Base-by-base conservation (phyloP, 805 yeast genomes). In the Yueomyces sinensis region DNA sequence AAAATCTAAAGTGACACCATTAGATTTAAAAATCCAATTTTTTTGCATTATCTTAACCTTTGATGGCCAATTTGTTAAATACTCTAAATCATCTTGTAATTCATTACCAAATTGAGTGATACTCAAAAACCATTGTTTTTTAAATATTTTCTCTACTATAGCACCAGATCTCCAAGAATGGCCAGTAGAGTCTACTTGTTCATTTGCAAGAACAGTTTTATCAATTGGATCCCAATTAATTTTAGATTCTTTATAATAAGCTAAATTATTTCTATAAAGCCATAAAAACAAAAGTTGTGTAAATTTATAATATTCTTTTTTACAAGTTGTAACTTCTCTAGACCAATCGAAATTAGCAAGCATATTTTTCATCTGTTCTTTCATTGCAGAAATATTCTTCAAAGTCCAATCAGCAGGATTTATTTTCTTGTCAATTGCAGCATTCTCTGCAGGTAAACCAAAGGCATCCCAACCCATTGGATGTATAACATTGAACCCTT, bases 381-480 rank as follows among this genome's bases (percentile, higher is more conserved):
- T 82, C 98, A 91, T 91, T 46, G 76, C 81, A 1, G 56, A 59
- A n/a, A 91, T 84, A 52, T 91, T 91, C 13, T 62, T 49, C 29
- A 61, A 65, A 0, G 98, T 91, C 98, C 98, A 91, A 1, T 56
- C 67, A 0, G 73, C 70, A 0, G 98, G 96, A 41, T 73, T 74
- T 11, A 83, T 66, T 1, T 74, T 74, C 41, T 94, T 61, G 54
- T 87, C 95, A 22, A 84, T 76, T 0, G 98, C 98, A 0, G 98
- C 98, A 55, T 91, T 91, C 54, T 91, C 98, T 1, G 98, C 98
- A 0, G 98, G 98, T 19, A 91, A 63, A 1, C 98, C 98, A 65
- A 91, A 91, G 0, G 97, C 94, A 63, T 91, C 98, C 96, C 96
- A 91, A 0, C 98, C 98, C 94, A 91, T 87, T 0, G 97, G 96